Conservation (phyloP, 2,329 filamentous ascomycete genomes). For the Atkinsonella texensis region DNA sequence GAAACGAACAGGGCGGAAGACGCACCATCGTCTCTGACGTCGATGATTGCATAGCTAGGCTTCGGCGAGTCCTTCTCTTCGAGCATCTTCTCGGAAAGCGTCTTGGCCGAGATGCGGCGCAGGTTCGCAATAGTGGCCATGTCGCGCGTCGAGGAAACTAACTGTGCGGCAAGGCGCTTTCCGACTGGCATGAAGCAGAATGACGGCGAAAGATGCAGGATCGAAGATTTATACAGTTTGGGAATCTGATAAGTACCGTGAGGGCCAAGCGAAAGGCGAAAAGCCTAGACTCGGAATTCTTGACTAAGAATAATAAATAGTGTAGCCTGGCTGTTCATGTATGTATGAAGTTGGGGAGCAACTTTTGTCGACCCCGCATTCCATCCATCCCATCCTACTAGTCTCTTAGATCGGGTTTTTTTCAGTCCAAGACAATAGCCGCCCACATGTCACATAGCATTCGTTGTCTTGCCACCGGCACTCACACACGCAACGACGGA, state of each 20-base stretch:
- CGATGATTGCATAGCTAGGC: constrained; percentile 58
- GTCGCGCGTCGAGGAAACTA: constrained; percentile 1
- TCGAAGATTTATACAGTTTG: background rate
- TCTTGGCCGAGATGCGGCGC: constrained; percentile 53
- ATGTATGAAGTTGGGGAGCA: too few relatives aligned
- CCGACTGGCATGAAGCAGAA: background rate
- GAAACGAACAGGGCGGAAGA: too few relatives aligned
- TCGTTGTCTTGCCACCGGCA: background rate
- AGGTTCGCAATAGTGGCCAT: constrained; percentile 50
- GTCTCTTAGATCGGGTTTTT: too few relatives aligned
- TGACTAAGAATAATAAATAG: too few relatives aligned
- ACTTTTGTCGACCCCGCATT: too few relatives aligned
- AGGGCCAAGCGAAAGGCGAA: too few relatives aligned
- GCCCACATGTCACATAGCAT: background rate
- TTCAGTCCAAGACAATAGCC: too few relatives aligned
- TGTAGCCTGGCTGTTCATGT: too few relatives aligned
- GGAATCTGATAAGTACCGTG: too few relatives aligned
- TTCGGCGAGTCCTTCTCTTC: constrained; percentile 29
- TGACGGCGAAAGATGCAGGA: background rate
- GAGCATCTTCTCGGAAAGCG: constrained; percentile 55
- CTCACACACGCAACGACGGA: too few relatives aligned
- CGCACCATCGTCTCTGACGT: constrained; percentile 75
- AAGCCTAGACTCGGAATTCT: too few relatives aligned
- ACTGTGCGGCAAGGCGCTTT: background rate
- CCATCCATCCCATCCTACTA: too few relatives aligned